Evolutionary conservation across 192 early-diverging fungal genomes (phyloP).

Genomic region (Obelidium mucronatum): DNA sequence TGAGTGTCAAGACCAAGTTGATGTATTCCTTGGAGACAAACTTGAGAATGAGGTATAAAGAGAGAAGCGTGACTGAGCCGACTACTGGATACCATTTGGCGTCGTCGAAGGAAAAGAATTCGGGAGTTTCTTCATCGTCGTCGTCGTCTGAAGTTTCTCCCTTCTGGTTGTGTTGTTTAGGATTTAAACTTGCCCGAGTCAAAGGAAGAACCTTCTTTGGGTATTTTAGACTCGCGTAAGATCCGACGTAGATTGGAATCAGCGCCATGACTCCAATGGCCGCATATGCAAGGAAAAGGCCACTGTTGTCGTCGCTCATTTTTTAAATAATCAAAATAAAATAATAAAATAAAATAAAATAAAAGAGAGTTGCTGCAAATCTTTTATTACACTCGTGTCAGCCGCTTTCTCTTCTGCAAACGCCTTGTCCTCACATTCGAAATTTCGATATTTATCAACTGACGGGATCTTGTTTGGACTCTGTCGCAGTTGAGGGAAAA

Average conservation of each 20-base stretch:
- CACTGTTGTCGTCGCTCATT: not conserved
- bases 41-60: constrained; percentile 87
- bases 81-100: constrained; percentile 94
- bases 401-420: too few species aligned
- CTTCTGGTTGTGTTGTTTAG: constrained; percentile 10
- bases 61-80: constrained; percentile 82
- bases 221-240: constrained; percentile 64
- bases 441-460: too few species aligned
- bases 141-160: constrained; percentile 64
- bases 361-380: too few species aligned
- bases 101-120: constrained; percentile 85
- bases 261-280: constrained; percentile 87
- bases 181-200: not conserved
- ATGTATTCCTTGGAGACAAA: constrained; percentile 86
- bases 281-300: constrained; percentile 69
- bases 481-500: too few species aligned
- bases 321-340: not conserved
- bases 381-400: too few species aligned
- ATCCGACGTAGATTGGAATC: constrained; percentile 86
- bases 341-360: not conserved
- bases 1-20: constrained; percentile 81
- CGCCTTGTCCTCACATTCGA: too few species aligned
- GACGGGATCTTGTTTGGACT: too few species aligned
- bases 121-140: constrained; percentile 69
- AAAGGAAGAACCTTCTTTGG: constrained; percentile 27